phyloP scores from a whole-genome alignment of 495 filamentous ascomycete genomes.

The Penicillium herquei region DNA sequence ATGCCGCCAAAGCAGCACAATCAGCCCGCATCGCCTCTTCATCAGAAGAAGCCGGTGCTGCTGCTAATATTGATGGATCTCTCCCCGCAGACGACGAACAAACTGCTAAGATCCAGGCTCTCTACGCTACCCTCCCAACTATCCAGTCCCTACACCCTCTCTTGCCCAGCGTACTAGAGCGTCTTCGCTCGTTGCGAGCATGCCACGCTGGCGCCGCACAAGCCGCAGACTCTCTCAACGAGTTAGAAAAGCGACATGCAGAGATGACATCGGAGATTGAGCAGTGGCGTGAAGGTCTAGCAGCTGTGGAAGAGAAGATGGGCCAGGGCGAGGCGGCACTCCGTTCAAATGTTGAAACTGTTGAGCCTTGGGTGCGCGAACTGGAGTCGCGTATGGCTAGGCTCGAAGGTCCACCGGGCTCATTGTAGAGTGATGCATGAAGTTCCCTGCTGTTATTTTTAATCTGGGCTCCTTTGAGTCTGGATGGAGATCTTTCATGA shows the following conservation, averaged over 20 bases:
- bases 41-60: slow-evolving; percentile 23
- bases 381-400: slow-evolving; percentile 72
- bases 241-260: slow-evolving; percentile 73
- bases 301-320: slow-evolving; percentile 74
- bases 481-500: slow-evolving; percentile 10
- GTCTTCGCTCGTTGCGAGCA: slow-evolving; percentile 76
- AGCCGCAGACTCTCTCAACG: slow-evolving; percentile 75
- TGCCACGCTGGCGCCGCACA: slow-evolving; percentile 85
- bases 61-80: slow-evolving; percentile 28
- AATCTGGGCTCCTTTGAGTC: slow-evolving; percentile 4
- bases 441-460: background rate
- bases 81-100: slow-evolving; percentile 56
- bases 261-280: slow-evolving; percentile 82
- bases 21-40: slow-evolving; percentile 53
- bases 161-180: slow-evolving; percentile 80
- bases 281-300: slow-evolving; percentile 80
- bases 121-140: slow-evolving; percentile 84
- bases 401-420: slow-evolving; percentile 33
- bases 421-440: background rate
- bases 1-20: slow-evolving; percentile 65
- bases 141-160: slow-evolving; percentile 85
- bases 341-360: slow-evolving; percentile 71
- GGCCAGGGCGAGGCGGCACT: slow-evolving; percentile 65
- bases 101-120: slow-evolving; percentile 81
- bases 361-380: slow-evolving; percentile 86